phyloP scores from a whole-genome alignment of 2,329 filamentous ascomycete species.

The Penicillium sp. region DNA sequence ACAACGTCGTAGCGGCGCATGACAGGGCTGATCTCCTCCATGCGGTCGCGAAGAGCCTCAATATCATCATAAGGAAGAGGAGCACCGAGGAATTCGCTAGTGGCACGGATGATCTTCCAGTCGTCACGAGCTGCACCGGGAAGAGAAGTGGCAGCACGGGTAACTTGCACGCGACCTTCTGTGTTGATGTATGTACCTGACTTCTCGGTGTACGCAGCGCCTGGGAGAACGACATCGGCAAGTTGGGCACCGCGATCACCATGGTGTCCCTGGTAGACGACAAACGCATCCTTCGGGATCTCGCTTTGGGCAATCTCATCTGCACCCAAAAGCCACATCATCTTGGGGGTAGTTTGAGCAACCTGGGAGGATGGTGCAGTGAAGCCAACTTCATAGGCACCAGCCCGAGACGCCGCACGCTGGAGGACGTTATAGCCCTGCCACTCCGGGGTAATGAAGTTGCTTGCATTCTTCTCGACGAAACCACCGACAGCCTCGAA shows the following conservation, averaged over 20 bases:
- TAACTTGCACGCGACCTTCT: slow-evolving; percentile 92
- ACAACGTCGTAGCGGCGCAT: slow-evolving; percentile 87
- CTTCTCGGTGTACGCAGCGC: slow-evolving; percentile 96
- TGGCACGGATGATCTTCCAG: slow-evolving; percentile 97
- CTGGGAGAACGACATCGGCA: slow-evolving; percentile 89
- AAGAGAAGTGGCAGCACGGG: slow-evolving; percentile 80
- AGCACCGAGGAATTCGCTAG: slow-evolving; percentile 82
- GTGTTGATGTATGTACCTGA: slow-evolving; percentile 95
- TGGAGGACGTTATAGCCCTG: slow-evolving; percentile 97
- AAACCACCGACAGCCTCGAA: slow-evolving; percentile 89
- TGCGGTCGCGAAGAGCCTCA: slow-evolving; percentile 81
- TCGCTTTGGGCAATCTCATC: slow-evolving; percentile 84
- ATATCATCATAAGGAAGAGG: slow-evolving; percentile 93
- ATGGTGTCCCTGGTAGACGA: slow-evolving; percentile 97
- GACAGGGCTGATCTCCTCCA: slow-evolving; percentile 90
- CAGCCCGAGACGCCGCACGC: slow-evolving; percentile 84
- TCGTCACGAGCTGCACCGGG: slow-evolving; percentile 89
- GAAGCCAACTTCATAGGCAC: slow-evolving; percentile 95
- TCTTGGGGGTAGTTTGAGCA: slow-evolving; percentile 83
- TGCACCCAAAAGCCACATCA: slow-evolving; percentile 93
- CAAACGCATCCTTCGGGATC: slow-evolving; percentile 92
- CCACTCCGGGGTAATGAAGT: slow-evolving; percentile 87
- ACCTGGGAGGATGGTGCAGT: slow-evolving; percentile 78
- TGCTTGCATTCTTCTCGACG: slow-evolving; percentile 86
- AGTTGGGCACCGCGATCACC: slow-evolving; percentile 90